Percentiles rank a stretch among this genome's conserved stretches.
Evolutionary conservation across 805 yeast genomes (phyloP).

Genomic region (Grigorovia jiainica): DNA sequence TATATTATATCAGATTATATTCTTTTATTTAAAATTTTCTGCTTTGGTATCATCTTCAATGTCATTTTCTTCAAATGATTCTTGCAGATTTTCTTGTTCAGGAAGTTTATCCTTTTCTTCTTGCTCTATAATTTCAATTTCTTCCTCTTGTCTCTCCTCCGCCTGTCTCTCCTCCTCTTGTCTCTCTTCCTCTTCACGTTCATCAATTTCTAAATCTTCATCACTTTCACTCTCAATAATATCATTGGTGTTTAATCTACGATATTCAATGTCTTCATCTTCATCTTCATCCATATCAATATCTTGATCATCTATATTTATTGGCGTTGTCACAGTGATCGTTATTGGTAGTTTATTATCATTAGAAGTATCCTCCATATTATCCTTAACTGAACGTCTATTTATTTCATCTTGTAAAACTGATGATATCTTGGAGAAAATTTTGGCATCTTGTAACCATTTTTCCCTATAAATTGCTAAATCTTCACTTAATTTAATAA

Average conservation of each 20-base stretch:
- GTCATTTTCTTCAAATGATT: slow-evolving; percentile 3
- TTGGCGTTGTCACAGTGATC: background rate
- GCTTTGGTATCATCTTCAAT: background rate
- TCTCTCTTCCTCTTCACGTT: slow-evolving; percentile 3
- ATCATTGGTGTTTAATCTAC: background rate
- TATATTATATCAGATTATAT: no score
- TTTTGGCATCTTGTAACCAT: slow-evolving; percentile 26
- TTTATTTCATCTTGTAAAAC: slow-evolving; percentile 20
- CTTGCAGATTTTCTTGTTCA: no score
- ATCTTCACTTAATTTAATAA: slow-evolving; percentile 16
- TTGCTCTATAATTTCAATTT: slow-evolving; percentile 1
- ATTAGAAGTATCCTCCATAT: slow-evolving; percentile 2
- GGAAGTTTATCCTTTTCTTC: background rate
- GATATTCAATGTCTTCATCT: slow-evolving; percentile 3
- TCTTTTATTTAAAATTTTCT: no score
- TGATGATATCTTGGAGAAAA: slow-evolving; percentile 19
- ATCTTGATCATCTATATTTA: slow-evolving; percentile 3
- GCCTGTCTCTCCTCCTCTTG: slow-evolving; percentile 2
- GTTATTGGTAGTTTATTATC: background rate
- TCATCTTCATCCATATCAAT: slow-evolving; percentile 8
- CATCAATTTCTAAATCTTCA: background rate
- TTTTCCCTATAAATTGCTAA: slow-evolving; percentile 20
- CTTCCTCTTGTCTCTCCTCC: background rate
- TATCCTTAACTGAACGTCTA: slow-evolving; percentile 16
- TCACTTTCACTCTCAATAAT: background rate